A percentile compares a stretch with the other conserved stretches of the same genome.
Evolutionary conservation across 805 yeast genomes (phyloP).

Genomic region (Metschnikowia picachoensis): DNA sequence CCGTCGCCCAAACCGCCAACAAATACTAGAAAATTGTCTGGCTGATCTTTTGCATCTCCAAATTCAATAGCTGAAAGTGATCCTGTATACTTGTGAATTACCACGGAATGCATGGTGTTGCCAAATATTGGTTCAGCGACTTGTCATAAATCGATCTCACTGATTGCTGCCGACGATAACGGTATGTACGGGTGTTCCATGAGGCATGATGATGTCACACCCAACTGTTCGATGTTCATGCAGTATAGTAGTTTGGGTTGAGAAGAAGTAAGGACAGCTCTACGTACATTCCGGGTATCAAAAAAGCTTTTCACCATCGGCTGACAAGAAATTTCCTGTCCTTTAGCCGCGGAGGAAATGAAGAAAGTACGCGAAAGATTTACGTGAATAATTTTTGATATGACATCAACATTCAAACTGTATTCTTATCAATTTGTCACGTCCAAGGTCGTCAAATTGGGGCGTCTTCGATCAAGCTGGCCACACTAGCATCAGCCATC

Average conservation of each 20-base stretch:
- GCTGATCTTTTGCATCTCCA: slow-evolving; percentile 10
- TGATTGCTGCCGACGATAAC: no score
- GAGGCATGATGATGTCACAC: no score
- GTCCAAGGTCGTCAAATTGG: neutral
- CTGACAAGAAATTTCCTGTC: no score
- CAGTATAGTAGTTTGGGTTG: neutral
- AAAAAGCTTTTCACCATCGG: neutral
- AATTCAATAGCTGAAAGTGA: slow-evolving; percentile 15
- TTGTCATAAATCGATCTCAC: no score
- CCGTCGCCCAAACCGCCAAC: slow-evolving; percentile 70
- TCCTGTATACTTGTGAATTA: slow-evolving; percentile 10
- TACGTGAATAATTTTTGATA: neutral
- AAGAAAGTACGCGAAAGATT: neutral
- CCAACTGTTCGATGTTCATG: neutral
- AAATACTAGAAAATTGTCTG: slow-evolving; percentile 55
- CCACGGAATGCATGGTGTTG: slow-evolving; percentile 11
- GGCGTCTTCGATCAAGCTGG: slow-evolving; percentile 4
- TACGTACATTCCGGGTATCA: no score
- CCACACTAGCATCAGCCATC: slow-evolving; percentile 18
- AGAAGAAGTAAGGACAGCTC: no score
- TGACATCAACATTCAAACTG: neutral
- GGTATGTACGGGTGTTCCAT: no score
- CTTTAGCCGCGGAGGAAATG: no score
- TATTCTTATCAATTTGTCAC: neutral
- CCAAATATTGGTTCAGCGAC: no score